Evolutionary conservation across 306 rosid genomes (phyloP), one percentile per base, ranked within the genome.

Genomic region (Dalbergia cochinchinensis): DNA sequence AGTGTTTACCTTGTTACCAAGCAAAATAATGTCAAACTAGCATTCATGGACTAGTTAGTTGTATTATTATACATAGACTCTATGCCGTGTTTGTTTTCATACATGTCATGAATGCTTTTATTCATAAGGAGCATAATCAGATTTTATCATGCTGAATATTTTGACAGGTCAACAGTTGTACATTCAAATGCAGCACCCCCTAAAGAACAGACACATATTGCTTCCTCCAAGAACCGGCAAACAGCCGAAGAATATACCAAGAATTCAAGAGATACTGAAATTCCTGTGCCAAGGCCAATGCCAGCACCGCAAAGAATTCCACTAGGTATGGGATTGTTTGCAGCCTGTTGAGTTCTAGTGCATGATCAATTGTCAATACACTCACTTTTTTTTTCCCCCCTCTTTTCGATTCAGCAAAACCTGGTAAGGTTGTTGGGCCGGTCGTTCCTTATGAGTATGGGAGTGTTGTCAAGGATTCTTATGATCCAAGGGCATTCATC

Each of bases 381-480:
- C 7, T 0, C 54, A 42, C 22, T 71, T 67, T 63, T 50, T 83
- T 22, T 54, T 3, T 1, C 31, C 31, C n/a, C n/a, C n/a, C n/a
- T n/a, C n/a, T 26, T 37, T 37, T 37, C 41, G 41, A 37, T 74
- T 71, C 92, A 92, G 97, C 97, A 64, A 91, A 94, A 89, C 97
- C 97, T 4, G 97, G 94, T 62, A 90, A 95, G 86, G 89, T 92
- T 64, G 92, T 90, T 0, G 97, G 94, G n/a, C 97, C 98, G 0
- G 98, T 88, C 44, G 88, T 78, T 50, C 93, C 97, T 0, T 90
- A 87, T 8, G 97, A 92, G 62, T 88, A 90, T 19, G 90, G 86
- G 3, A 91, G 78, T 47, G 66, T 83, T 0, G 78, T 82, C 8
- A 94, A 89, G 85, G 97, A 92, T 82, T 83, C 94, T 6, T 92